Percentiles rank a stretch among this genome's conserved stretches.
phyloP scores from a whole-genome alignment of 2,329 filamentous ascomycete species.

The Emmonsiellopsis sp. region DNA sequence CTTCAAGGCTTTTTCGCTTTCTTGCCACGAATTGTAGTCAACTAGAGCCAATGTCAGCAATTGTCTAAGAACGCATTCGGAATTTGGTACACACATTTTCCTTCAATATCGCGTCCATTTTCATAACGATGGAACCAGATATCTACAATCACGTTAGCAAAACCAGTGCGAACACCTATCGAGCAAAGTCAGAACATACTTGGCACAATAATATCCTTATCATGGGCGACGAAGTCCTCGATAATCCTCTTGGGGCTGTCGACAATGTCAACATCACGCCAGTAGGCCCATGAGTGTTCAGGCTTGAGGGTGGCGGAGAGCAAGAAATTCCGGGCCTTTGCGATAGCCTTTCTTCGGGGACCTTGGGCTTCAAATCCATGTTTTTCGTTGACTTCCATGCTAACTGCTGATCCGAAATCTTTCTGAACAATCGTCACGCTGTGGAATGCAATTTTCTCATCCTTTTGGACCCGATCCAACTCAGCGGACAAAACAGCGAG shows the following conservation, averaged over 20 bases:
- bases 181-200: conserved; percentile 52
- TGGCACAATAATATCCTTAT: conserved; percentile 85
- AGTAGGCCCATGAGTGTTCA: conserved; percentile 97
- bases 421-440: conserved; percentile 83
- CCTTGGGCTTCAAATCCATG: conserved; percentile 84
- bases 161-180: not conserved
- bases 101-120: conserved; percentile 78
- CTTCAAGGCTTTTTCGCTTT: conserved; percentile 74
- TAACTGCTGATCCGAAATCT: conserved; percentile 67
- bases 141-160: conserved; percentile 45
- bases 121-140: conserved; percentile 94
- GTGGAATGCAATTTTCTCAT: conserved; percentile 70
- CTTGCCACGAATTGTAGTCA: conserved; percentile 98
- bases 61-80: not conserved
- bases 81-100: conserved; percentile 61
- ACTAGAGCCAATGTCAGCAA: conserved; percentile 43
- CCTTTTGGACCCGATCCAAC: conserved; percentile 69
- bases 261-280: conserved; percentile 93
- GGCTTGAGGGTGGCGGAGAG: conserved; percentile 75
- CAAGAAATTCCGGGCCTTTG: conserved; percentile 83
- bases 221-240: conserved; percentile 91
- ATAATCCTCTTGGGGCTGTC: conserved; percentile 81
- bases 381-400: conserved; percentile 71
- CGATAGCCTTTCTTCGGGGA: conserved; percentile 83
- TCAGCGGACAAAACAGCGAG: conserved; percentile 77